Conservation (phyloP, 495 filamentous ascomycete species). For the Trichoderma parareesei region DNA sequence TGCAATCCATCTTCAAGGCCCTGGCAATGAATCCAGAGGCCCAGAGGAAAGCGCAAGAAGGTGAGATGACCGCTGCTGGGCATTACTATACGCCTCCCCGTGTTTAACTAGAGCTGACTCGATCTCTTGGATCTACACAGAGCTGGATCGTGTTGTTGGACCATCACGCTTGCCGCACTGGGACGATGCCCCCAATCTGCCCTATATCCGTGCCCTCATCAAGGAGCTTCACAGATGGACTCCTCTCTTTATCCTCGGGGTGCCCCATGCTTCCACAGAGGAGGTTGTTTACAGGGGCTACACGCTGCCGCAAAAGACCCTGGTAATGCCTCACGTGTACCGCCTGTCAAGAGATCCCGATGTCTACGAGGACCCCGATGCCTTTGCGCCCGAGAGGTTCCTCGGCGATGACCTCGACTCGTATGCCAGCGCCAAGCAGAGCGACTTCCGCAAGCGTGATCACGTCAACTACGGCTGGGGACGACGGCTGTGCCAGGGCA, state of each 20-base stretch:
- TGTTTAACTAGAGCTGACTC: no score
- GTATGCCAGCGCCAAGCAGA: conserved; percentile 24
- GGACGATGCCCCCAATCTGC: conserved; percentile 48
- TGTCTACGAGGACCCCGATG: conserved; percentile 54
- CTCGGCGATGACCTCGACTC: conserved; percentile 33
- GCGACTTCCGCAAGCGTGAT: conserved; percentile 50
- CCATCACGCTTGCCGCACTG: conserved; percentile 44
- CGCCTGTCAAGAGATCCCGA: conserved; percentile 56
- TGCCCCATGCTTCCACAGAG: conserved; percentile 52
- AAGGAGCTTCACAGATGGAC: conserved; percentile 60
- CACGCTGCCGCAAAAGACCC: conserved; percentile 45
- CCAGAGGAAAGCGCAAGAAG: not conserved
- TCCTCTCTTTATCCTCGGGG: conserved; percentile 55
- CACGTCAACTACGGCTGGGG: conserved; percentile 62
- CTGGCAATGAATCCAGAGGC: not conserved
- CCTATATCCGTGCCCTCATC: conserved; percentile 51
- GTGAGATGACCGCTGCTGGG: not conserved
- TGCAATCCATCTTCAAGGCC: not conserved
- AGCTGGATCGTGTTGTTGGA: conserved; percentile 53
- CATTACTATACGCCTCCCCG: no score
- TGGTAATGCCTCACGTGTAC: conserved; percentile 56
- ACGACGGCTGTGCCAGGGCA: conserved; percentile 50
- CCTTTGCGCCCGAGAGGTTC: conserved; percentile 45
- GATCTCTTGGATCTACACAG: conserved; percentile 15
- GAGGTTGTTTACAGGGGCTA: conserved; percentile 51